Evolutionary conservation across 129 eudicot species (phyloP).

Genomic region (Chrysanthemum lavandulifolium): DNA sequence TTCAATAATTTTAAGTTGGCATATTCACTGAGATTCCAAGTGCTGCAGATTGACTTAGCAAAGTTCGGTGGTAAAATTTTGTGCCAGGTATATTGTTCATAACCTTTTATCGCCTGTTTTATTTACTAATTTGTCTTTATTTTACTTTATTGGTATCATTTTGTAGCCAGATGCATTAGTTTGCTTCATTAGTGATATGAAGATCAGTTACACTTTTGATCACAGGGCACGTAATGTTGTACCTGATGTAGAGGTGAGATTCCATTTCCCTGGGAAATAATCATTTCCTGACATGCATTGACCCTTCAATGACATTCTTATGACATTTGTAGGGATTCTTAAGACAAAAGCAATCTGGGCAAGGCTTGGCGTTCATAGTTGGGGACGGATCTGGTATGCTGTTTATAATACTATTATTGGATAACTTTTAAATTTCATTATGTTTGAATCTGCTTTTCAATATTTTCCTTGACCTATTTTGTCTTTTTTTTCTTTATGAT

Average conservation of each 20-base stretch:
- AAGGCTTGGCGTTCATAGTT: constrained; percentile 83
- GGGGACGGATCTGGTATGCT: constrained; percentile 93
- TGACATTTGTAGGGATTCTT: constrained; percentile 63
- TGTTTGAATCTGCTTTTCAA: too few species aligned
- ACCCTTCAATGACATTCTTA: constrained; percentile 10
- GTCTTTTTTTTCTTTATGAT: constrained; percentile 21
- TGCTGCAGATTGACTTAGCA: too few species aligned
- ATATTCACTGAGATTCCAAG: too few species aligned
- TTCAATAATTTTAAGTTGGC: too few species aligned
- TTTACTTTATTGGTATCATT: too few species aligned
- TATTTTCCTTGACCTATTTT: neutral
- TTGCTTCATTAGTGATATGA: constrained; percentile 88
- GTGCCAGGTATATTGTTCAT: too few species aligned
- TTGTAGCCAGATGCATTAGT: too few species aligned
- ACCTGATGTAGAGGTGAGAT: constrained; percentile 75
- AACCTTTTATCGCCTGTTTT: too few species aligned
- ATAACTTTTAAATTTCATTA: neutral
- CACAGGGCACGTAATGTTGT: constrained; percentile 81
- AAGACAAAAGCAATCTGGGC: constrained; percentile 88
- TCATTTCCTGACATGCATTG: neutral
- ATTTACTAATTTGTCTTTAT: too few species aligned
- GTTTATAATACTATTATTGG: neutral
- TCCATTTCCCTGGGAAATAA: constrained; percentile 3
- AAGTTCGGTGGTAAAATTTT: too few species aligned
- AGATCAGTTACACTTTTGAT: constrained; percentile 76